Evolutionary conservation across 495 filamentous ascomycete species (phyloP).

Genomic region (Penicillium crystallinum): DNA sequence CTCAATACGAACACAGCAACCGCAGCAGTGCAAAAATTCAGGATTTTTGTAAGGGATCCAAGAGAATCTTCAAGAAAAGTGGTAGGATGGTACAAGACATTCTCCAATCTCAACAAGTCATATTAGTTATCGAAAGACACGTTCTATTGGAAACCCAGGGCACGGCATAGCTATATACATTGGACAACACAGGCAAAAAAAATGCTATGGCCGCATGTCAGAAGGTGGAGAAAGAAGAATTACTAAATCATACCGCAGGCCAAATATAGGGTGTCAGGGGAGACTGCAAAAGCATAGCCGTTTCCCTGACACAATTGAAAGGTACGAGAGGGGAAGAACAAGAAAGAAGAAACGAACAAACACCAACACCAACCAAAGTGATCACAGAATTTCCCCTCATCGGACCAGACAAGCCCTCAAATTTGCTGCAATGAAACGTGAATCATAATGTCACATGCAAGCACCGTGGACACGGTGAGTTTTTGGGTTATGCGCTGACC

Average conservation of each 20-base stretch:
- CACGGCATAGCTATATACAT: conserved; percentile 28
- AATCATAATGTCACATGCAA: conserved; percentile 34
- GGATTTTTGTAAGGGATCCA: too few relatives aligned
- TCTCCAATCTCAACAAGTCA: not conserved
- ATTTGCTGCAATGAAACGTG: conserved; percentile 31
- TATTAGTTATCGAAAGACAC: conserved; percentile 7
- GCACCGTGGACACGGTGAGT: conserved; percentile 1
- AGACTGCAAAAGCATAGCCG: not conserved
- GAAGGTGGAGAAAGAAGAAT: conserved; percentile 11
- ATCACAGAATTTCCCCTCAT: not conserved
- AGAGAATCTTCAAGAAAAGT: not conserved
- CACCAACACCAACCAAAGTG: conserved; percentile 26
- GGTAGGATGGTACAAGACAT: not conserved
- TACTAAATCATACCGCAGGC: conserved; percentile 21
- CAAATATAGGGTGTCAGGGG: conserved; percentile 4
- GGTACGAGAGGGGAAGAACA: conserved; percentile 1
- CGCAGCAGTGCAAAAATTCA: not conserved
- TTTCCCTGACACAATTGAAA: conserved; percentile 6
- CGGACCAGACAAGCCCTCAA: conserved; percentile 11
- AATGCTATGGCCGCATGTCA: conserved; percentile 22
- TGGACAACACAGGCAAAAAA: conserved; percentile 8
- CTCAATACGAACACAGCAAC: not conserved
- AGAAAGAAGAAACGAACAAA: conserved; percentile 18
- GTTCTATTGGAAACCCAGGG: conserved; percentile 21
- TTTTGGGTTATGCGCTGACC: conserved; percentile 9